Conservation (phyloP, 2,329 filamentous ascomycete species). For the Eutypa lata region DNA sequence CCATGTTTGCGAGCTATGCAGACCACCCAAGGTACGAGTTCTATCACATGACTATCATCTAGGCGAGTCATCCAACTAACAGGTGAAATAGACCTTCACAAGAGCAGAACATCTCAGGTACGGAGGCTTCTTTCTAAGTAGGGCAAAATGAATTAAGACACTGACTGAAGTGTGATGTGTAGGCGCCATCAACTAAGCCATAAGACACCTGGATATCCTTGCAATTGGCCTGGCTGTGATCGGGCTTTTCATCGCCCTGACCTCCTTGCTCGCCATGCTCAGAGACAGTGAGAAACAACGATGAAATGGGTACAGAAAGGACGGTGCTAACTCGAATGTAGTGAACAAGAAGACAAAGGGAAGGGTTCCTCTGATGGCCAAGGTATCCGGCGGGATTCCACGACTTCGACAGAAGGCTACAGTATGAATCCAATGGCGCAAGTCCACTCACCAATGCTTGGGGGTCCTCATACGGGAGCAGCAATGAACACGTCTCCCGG, state of each 20-base stretch:
- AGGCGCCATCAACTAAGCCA: slow-evolving; percentile 62
- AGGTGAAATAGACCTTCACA: slow-evolving; percentile 51
- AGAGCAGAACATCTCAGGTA: slow-evolving; percentile 61
- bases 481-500: slow-evolving; percentile 17
- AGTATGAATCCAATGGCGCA: slow-evolving; percentile 9
- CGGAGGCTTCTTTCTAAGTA: slow-evolving; percentile 6
- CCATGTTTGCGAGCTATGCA: slow-evolving; percentile 51
- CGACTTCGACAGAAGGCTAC: slow-evolving; percentile 17
- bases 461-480: slow-evolving; percentile 7
- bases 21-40: slow-evolving; percentile 45
- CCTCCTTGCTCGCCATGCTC: slow-evolving; percentile 54
- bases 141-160: slow-evolving; percentile 5
- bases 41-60: neutral
- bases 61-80: slow-evolving; percentile 15
- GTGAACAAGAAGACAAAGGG: slow-evolving; percentile 44
- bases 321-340: slow-evolving; percentile 20
- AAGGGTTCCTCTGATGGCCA: slow-evolving; percentile 19
- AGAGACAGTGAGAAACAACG: slow-evolving; percentile 44
- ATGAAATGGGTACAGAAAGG: neutral
- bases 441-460: slow-evolving; percentile 9
- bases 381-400: slow-evolving; percentile 26
- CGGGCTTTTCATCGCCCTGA: slow-evolving; percentile 58
- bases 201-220: slow-evolving; percentile 49
- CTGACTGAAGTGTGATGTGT: slow-evolving; percentile 20
- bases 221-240: slow-evolving; percentile 51